phyloP scores from a whole-genome alignment of 331 rosid genomes.

The Prunus yedoensis region DNA sequence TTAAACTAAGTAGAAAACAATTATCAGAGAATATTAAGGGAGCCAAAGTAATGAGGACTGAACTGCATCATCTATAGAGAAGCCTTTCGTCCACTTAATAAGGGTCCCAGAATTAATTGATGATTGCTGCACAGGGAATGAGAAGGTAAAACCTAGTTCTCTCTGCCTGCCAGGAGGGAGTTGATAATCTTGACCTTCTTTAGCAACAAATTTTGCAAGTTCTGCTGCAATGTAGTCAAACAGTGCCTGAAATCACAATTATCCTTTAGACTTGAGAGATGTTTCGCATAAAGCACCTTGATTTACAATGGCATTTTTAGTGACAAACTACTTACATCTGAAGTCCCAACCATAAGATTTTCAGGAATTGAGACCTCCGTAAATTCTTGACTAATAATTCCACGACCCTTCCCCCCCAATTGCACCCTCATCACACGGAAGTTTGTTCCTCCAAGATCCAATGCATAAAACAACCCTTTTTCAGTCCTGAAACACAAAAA shows the following conservation, averaged over 20 bases:
- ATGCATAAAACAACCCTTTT: constrained; percentile 50
- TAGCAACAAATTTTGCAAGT: constrained; percentile 45
- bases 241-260: constrained; percentile 36
- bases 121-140: constrained; percentile 53
- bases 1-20: not conserved
- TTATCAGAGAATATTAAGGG: constrained; percentile 7
- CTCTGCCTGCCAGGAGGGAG: constrained; percentile 50
- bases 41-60: constrained; percentile 25
- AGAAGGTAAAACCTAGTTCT: constrained; percentile 56
- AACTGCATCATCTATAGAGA: constrained; percentile 45
- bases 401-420: constrained; percentile 43
- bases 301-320: not conserved
- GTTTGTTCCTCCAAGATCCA: constrained; percentile 56
- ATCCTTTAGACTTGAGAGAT: not conserved
- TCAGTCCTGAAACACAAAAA: constrained; percentile 31
- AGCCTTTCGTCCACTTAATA: constrained; percentile 58
- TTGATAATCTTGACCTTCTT: constrained; percentile 49
- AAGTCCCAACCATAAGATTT: constrained; percentile 40
- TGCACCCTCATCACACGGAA: constrained; percentile 54
- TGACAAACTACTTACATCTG: constrained; percentile 34
- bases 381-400: constrained; percentile 41
- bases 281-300: not conserved
- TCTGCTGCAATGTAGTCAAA: constrained; percentile 49
- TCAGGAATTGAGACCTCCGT: constrained; percentile 44
- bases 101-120: constrained; percentile 57